phyloP scores from a whole-genome alignment of 345 rosid genomes.

The Alliaria petiolata region DNA sequence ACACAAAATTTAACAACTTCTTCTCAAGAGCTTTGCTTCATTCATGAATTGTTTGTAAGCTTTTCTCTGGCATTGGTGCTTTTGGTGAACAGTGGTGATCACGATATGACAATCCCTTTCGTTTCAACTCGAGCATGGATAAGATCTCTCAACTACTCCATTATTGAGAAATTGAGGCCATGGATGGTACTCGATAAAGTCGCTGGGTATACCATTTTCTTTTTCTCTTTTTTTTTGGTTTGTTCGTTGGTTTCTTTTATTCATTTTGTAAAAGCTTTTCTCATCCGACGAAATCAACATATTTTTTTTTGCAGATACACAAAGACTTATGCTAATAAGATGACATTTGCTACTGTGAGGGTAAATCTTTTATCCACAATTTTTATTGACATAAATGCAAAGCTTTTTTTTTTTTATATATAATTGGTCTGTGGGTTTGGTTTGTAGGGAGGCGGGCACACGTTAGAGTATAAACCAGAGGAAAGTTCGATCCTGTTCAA shows the following conservation, averaged over 20 bases:
- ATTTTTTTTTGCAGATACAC: conserved; percentile 39
- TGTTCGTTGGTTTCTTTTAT: no score
- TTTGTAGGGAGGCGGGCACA: no score
- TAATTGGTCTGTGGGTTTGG: neutral
- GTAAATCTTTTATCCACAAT: conserved; percentile 20
- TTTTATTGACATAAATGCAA: neutral
- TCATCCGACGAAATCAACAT: neutral
- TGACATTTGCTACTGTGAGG: conserved; percentile 73
- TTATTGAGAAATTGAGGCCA: conserved; percentile 50
- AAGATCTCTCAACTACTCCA: conserved; percentile 43
- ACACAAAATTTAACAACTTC: no score
- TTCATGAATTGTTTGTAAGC: no score
- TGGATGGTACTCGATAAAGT: conserved; percentile 50
- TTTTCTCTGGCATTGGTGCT: no score
- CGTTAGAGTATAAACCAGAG: no score
- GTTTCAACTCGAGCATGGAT: conserved; percentile 57
- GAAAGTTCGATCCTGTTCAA: no score
- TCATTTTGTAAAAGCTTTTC: neutral
- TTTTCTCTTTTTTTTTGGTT: no score
- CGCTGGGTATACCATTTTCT: conserved; percentile 38
- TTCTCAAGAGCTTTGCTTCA: no score
- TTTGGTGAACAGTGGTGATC: conserved; percentile 28
- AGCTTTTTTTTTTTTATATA: neutral
- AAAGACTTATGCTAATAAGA: conserved; percentile 46
- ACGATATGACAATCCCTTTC: conserved; percentile 42